phyloP scores from a whole-genome alignment of 1,284 basidiomycete genomes.

The Xerocomus amazonicus region DNA sequence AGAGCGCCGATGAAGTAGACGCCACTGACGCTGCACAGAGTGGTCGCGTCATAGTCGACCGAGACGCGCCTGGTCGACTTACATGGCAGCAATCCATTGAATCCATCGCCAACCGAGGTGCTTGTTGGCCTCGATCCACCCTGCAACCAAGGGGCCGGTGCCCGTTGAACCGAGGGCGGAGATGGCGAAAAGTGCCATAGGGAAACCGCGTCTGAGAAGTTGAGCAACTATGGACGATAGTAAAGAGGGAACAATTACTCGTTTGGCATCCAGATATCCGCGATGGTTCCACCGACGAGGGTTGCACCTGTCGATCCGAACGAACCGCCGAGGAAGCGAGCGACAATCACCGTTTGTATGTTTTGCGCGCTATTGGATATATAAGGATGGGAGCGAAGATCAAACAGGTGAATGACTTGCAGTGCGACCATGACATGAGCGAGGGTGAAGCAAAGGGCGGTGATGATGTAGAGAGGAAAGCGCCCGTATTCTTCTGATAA shows the following conservation, averaged over 20 bases:
- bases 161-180: constrained; percentile 48
- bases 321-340: constrained; percentile 27
- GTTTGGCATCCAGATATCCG: constrained; percentile 42
- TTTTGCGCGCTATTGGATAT: constrained; percentile 25
- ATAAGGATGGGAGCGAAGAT: constrained; percentile 8
- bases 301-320: constrained; percentile 56
- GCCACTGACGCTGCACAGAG: constrained; percentile 33
- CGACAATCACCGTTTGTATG: constrained; percentile 31
- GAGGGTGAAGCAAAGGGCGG: constrained; percentile 38
- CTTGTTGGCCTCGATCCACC: constrained; percentile 53
- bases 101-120: constrained; percentile 65
- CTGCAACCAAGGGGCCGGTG: constrained; percentile 50
- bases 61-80: constrained; percentile 8
- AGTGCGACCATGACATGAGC: constrained; percentile 38
- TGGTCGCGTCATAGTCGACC: background rate
- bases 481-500: constrained; percentile 53
- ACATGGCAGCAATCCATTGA: constrained; percentile 63
- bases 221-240: constrained; percentile 9
- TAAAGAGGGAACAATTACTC: constrained; percentile 19
- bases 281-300: constrained; percentile 62
- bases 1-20: constrained; percentile 33
- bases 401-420: constrained; percentile 28
- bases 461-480: constrained; percentile 43
- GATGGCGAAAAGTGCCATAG: constrained; percentile 55
- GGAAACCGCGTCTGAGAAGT: constrained; percentile 48